A percentile compares a stretch with the other conserved stretches of the same genome.
Conservation (phyloP, 2,329 filamentous ascomycete genomes). For the Thielaviopsis punctulata region DNA sequence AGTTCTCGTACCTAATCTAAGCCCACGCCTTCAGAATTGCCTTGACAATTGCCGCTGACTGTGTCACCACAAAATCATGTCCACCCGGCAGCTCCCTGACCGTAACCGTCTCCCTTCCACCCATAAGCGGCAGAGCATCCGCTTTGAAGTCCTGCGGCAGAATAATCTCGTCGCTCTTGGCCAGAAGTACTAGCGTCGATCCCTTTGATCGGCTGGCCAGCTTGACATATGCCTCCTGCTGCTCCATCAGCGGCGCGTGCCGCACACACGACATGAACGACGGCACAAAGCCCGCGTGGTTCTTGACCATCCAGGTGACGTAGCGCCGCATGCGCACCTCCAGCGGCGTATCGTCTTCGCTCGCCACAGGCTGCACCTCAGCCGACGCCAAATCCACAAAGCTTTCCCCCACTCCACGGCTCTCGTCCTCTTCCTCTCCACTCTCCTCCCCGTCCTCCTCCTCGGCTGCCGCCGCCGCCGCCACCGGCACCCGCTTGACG, state of each 20-base stretch:
- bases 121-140: conserved; percentile 33
- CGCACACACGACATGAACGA: conserved; percentile 42
- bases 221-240: conserved; percentile 32
- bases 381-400: conserved; percentile 25
- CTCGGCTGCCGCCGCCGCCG: not conserved
- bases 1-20: no score
- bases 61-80: conserved; percentile 37
- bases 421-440: conserved; percentile 8
- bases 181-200: conserved; percentile 35
- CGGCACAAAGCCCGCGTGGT: conserved; percentile 40
- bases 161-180: conserved; percentile 34
- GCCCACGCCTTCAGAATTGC: conserved; percentile 4
- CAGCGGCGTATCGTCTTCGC: conserved; percentile 19
- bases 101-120: conserved; percentile 28
- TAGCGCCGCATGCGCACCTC: conserved; percentile 31
- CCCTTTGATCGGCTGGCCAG: conserved; percentile 26
- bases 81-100: conserved; percentile 36
- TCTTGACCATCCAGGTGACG: conserved; percentile 39
- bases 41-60: conserved; percentile 6
- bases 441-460: not conserved
- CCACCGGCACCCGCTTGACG: conserved; percentile 14
- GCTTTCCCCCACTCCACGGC: conserved; percentile 15
- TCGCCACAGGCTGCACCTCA: conserved; percentile 21
- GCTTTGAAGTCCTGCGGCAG: conserved; percentile 29
- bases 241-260: conserved; percentile 34